A percentile compares a stretch with the other conserved stretches of the same genome.
Evolutionary conservation across 139 green algal species (phyloP).

Genomic region (Coelastrella sp.): DNA sequence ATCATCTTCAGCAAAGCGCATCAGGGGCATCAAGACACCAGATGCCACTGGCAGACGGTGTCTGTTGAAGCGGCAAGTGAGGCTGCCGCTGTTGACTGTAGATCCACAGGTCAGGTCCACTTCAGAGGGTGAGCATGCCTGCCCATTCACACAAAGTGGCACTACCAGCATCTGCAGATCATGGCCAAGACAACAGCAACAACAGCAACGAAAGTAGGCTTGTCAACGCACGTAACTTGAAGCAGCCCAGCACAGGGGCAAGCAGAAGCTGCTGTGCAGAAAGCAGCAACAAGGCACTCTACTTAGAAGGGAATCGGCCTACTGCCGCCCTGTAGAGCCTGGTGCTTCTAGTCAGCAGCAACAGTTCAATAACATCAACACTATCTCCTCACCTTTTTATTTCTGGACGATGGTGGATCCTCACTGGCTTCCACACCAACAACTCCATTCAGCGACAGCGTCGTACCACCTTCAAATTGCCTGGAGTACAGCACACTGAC

Average conservation of each 20-base stretch:
- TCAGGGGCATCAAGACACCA: not conserved
- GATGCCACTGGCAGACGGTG: constrained; percentile 1
- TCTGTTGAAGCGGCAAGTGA: not conserved
- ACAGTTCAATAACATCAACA: too few relatives aligned
- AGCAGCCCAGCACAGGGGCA: too few relatives aligned
- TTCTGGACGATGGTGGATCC: not conserved
- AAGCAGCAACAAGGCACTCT: too few relatives aligned
- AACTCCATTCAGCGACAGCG: not conserved
- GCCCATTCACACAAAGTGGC: not conserved
- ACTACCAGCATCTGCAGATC: not conserved
- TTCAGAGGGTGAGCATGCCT: not conserved
- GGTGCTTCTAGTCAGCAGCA: too few relatives aligned
- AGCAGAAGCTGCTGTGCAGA: not conserved
- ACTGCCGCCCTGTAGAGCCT: too few relatives aligned
- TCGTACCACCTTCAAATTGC: not conserved
- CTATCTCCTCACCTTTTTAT: not conserved
- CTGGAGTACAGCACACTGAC: constrained; percentile 30
- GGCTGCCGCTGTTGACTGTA: not conserved
- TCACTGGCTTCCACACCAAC: not conserved
- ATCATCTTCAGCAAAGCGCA: not conserved
- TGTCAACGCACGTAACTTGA: too few relatives aligned
- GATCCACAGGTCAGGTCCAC: not conserved
- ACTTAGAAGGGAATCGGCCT: too few relatives aligned
- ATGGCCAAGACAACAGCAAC: not conserved
- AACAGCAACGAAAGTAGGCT: too few relatives aligned